phyloP scores from a whole-genome alignment of 176 grass and related monocot genomes.

The Oryza punctata region DNA sequence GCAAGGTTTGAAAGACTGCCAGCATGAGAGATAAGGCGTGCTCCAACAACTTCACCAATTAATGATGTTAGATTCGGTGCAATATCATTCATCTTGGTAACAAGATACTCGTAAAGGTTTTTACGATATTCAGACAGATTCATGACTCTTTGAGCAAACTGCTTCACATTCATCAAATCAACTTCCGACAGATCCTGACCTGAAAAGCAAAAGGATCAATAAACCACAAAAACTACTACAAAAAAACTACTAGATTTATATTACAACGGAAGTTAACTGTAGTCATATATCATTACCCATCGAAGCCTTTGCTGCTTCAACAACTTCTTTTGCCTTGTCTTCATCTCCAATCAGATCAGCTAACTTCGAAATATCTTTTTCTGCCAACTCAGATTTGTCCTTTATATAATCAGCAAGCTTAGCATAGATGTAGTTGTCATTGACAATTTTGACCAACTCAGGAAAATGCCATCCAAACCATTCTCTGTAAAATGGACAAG shows the following conservation, averaged over 20 bases:
- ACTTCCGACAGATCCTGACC: conserved; percentile 82
- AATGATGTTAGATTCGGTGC: conserved; percentile 88
- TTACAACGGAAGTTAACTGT: background rate
- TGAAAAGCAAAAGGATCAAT: conserved; percentile 42
- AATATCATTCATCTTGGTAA: conserved; percentile 97
- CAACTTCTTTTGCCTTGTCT: conserved; percentile 93
- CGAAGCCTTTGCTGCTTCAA: conserved; percentile 90
- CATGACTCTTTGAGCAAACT: conserved; percentile 86
- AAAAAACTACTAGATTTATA: background rate
- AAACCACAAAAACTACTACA: background rate
- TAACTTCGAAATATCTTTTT: conserved; percentile 61
- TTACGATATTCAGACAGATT: conserved; percentile 85
- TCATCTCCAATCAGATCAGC: conserved; percentile 74
- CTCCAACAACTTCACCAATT: conserved; percentile 92
- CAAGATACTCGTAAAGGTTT: conserved; percentile 96
- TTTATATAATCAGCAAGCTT: conserved; percentile 70
- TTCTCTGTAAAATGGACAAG: conserved; percentile 50
- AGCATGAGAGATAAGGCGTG: conserved; percentile 92
- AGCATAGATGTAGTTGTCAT: conserved; percentile 87
- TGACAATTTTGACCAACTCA: conserved; percentile 80
- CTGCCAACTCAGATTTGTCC: conserved; percentile 74
- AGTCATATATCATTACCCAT: conserved; percentile 57
- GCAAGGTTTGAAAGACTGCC: conserved; percentile 99
- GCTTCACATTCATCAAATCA: conserved; percentile 89
- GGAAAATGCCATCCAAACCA: conserved; percentile 93